phyloP scores from a whole-genome alignment of 495 filamentous ascomycete genomes.

The Astrocystis sublimbata region DNA sequence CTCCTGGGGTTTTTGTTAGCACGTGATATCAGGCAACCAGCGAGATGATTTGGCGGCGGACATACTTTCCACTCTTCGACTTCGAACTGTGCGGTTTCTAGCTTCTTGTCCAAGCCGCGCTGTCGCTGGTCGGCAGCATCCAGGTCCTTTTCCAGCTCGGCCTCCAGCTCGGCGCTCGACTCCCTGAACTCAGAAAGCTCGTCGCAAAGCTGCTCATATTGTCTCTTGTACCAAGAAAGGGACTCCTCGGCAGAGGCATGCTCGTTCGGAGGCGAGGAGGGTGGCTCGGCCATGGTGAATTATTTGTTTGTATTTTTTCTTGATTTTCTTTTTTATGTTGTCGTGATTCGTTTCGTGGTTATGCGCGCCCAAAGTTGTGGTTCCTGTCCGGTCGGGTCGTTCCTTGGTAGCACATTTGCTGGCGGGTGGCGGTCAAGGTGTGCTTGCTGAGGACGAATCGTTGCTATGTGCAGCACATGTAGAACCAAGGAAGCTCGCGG shows the following conservation, averaged over 20 bases:
- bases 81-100: constrained; percentile 79
- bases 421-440: neutral
- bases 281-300: constrained; percentile 63
- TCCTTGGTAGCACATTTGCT: constrained; percentile 6
- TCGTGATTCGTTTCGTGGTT: no score
- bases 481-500: constrained; percentile 1
- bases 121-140: constrained; percentile 95
- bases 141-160: constrained; percentile 93
- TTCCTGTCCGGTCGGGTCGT: constrained; percentile 9
- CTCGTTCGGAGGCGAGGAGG: constrained; percentile 62
- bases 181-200: constrained; percentile 94
- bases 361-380: neutral
- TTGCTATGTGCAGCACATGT: neutral
- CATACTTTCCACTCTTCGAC: constrained; percentile 98
- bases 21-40: neutral
- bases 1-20: constrained; percentile 55
- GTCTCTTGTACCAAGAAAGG: constrained; percentile 88
- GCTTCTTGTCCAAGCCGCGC: constrained; percentile 78
- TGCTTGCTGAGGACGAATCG: neutral
- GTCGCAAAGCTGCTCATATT: constrained; percentile 89
- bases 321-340: no score
- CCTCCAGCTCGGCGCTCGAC: constrained; percentile 89
- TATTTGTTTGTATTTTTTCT: constrained; percentile 13
- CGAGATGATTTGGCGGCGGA: neutral
- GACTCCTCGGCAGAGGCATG: constrained; percentile 66